phyloP scores from a whole-genome alignment of 345 rosid species.

The Eucalyptus sideroxylon region DNA sequence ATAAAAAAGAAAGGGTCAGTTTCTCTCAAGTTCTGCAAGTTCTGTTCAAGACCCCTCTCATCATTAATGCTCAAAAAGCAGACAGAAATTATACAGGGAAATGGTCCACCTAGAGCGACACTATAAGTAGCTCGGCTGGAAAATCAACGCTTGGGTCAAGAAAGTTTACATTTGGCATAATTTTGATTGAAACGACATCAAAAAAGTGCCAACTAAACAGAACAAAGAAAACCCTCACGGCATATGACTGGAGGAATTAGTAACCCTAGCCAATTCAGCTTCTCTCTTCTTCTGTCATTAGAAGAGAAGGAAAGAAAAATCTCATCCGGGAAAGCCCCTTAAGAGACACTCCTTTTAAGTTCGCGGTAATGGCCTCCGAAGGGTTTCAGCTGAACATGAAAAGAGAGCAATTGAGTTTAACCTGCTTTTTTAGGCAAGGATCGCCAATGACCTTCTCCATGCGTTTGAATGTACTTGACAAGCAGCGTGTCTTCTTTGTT shows the following conservation, averaged over 20 bases:
- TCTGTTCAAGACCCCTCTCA: background rate
- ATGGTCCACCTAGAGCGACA: background rate
- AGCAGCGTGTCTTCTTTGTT: slow-evolving; percentile 23
- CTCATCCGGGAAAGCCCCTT: background rate
- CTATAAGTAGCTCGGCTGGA: background rate
- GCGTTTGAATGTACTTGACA: slow-evolving; percentile 4
- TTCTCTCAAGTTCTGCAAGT: background rate
- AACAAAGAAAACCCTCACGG: background rate
- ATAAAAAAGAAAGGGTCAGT: background rate
- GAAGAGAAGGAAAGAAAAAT: background rate
- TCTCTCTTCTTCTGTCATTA: background rate
- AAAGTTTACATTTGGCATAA: background rate
- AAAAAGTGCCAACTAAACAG: background rate
- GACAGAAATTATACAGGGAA: background rate
- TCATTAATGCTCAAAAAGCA: background rate
- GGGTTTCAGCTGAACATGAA: background rate
- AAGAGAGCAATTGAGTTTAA: background rate
- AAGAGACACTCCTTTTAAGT: background rate
- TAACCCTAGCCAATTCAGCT: background rate
- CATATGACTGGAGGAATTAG: background rate
- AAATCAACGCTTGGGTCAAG: background rate
- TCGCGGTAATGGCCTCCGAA: background rate
- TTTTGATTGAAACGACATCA: background rate
- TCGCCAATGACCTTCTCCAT: slow-evolving; percentile 41
- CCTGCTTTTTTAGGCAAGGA: slow-evolving; percentile 33